Evolutionary conservation across 2,329 filamentous ascomycete genomes (phyloP).

Genomic region (Colletotrichum melonis): DNA sequence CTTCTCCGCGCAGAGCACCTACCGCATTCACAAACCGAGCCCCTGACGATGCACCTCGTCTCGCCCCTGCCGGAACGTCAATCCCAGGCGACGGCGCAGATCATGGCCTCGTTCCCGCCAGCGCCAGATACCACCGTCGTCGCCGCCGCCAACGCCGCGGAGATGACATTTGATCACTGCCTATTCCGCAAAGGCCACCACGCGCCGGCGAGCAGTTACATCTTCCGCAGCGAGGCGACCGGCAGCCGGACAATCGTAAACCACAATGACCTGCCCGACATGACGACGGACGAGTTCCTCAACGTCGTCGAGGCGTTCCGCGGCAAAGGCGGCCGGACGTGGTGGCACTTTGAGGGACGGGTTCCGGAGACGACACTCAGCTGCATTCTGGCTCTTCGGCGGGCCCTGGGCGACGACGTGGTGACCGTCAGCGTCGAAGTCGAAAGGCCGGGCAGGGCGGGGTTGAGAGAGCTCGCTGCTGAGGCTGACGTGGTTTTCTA

Average conservation of each 20-base stretch:
- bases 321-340: slow-evolving; percentile 53
- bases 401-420: slow-evolving; percentile 11
- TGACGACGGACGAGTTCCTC: slow-evolving; percentile 72
- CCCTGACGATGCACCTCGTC: slow-evolving; percentile 55
- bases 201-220: slow-evolving; percentile 75
- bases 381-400: slow-evolving; percentile 69
- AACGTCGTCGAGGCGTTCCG: slow-evolving; percentile 52
- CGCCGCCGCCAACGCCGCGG: slow-evolving; percentile 29
- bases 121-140: slow-evolving; percentile 51
- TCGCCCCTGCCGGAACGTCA: slow-evolving; percentile 64
- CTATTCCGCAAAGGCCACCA: slow-evolving; percentile 66
- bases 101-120: slow-evolving; percentile 65
- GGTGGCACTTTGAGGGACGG: slow-evolving; percentile 78
- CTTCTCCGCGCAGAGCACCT: slow-evolving; percentile 51
- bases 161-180: slow-evolving; percentile 64
- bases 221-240: slow-evolving; percentile 69
- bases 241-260: slow-evolving; percentile 78
- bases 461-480: slow-evolving; percentile 68
- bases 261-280: slow-evolving; percentile 75
- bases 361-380: slow-evolving; percentile 69
- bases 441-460: slow-evolving; percentile 74
- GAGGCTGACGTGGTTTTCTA: slow-evolving; percentile 80
- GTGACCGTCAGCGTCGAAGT: slow-evolving; percentile 73
- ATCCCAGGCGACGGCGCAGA: slow-evolving; percentile 62
- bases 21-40: slow-evolving; percentile 3